Percentiles rank a stretch among this genome's conserved stretches.
phyloP scores from a whole-genome alignment of 164 flowering plant species.

The Chloranthus sessilifolius region DNA sequence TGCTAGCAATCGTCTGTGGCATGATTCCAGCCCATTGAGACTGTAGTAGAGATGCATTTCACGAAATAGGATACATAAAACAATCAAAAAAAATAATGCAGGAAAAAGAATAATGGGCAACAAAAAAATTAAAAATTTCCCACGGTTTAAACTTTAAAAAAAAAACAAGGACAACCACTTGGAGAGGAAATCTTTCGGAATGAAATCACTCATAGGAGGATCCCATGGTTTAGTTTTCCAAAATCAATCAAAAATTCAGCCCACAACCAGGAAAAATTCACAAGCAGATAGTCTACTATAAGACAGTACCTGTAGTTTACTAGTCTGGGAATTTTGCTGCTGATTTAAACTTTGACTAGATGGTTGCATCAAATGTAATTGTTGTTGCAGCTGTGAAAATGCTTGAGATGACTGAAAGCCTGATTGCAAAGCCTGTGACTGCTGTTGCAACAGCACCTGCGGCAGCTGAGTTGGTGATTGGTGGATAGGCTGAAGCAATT shows the following conservation, averaged over 20 bases:
- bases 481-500: conserved; percentile 38
- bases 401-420: conserved; percentile 87
- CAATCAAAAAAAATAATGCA: background rate
- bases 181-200: too few relatives aligned
- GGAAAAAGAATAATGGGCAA: too few relatives aligned
- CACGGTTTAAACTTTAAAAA: too few relatives aligned
- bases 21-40: conserved; percentile 48
- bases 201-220: too few relatives aligned
- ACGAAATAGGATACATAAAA: too few relatives aligned
- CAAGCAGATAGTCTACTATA: too few relatives aligned
- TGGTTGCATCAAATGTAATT: conserved; percentile 51
- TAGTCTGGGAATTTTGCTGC: conserved; percentile 42
- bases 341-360: conserved; percentile 40
- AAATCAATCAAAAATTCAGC: too few relatives aligned
- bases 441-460: conserved; percentile 67
- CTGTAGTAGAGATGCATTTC: too few relatives aligned
- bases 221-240: too few relatives aligned
- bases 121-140: too few relatives aligned
- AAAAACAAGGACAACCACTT: too few relatives aligned
- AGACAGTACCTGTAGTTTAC: conserved; percentile 70
- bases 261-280: too few relatives aligned
- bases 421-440: conserved; percentile 75
- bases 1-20: conserved; percentile 38
- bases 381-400: conserved; percentile 91
- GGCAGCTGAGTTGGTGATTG: conserved; percentile 80